A percentile compares a stretch with the other conserved stretches of the same genome.
Conservation (phyloP, 208 protist species). For the Histomonas meleagridis region DNA sequence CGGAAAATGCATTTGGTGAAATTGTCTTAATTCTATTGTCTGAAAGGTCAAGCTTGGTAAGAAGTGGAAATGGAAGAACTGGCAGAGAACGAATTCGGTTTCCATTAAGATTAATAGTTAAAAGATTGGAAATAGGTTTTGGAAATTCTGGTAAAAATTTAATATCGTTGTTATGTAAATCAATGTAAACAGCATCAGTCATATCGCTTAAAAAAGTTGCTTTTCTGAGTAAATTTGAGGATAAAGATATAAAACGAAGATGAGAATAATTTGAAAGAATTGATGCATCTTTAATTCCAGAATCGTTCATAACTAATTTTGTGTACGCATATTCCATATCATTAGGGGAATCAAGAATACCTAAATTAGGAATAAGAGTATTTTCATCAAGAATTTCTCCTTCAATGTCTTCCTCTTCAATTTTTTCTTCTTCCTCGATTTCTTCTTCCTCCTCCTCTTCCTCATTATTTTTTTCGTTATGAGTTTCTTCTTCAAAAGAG, state of each 20-base stretch:
- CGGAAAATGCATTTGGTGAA: background rate
- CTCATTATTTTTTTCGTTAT: background rate
- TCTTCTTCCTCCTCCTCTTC: background rate
- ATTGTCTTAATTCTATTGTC: background rate
- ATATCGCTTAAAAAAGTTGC: background rate
- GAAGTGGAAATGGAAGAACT: background rate
- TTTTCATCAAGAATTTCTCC: background rate
- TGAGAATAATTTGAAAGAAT: conserved; percentile 7
- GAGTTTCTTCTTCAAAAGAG: background rate
- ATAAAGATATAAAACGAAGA: background rate
- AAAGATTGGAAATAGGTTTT: background rate
- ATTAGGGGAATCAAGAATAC: conserved; percentile 3
- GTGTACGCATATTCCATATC: conserved; percentile 24
- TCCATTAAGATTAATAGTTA: background rate
- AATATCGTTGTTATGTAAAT: background rate
- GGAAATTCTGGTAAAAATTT: background rate
- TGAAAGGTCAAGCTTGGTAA: background rate
- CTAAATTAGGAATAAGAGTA: background rate
- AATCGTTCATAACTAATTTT: conserved; percentile 21
- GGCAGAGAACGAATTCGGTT: background rate
- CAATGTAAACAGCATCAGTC: conserved; percentile 3
- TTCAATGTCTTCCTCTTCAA: background rate
- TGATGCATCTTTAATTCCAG: conserved; percentile 7
- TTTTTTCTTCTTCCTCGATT: background rate
- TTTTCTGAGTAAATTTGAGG: background rate